Evolutionary conservation across 768 basidiomycete genomes (phyloP).

Genomic region (Termitomyces heimii): DNA sequence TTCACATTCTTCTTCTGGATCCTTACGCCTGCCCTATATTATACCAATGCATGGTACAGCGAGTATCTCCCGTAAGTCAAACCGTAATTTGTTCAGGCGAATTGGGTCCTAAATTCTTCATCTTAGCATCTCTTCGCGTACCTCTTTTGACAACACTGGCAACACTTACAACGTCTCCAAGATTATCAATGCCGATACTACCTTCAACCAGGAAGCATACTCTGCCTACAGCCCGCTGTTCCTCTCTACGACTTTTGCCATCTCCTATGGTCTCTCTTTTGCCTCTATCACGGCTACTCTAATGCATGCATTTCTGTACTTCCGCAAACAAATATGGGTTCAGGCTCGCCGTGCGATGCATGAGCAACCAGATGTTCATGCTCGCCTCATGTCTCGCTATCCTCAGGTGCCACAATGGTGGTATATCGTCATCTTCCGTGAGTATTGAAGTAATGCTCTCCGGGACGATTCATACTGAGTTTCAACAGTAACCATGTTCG

Average conservation of each 20-base stretch:
- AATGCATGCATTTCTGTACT: slow-evolving; percentile 66
- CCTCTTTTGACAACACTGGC: slow-evolving; percentile 64
- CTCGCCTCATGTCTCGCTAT: slow-evolving; percentile 74
- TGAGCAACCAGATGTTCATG: slow-evolving; percentile 84
- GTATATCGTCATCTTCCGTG: slow-evolving; percentile 64
- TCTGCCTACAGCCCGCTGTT: slow-evolving; percentile 55
- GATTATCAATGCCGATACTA: slow-evolving; percentile 48
- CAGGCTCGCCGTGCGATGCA: slow-evolving; percentile 65
- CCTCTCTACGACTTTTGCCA: slow-evolving; percentile 67
- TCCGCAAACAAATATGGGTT: slow-evolving; percentile 72
- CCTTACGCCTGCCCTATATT: slow-evolving; percentile 58
- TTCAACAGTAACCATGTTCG: slow-evolving; percentile 51
- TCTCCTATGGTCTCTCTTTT: slow-evolving; percentile 80
- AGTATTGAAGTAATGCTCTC: slow-evolving; percentile 17
- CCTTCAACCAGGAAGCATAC: slow-evolving; percentile 53
- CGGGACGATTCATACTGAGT: background rate
- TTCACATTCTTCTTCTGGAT: slow-evolving; percentile 73
- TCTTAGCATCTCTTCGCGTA: slow-evolving; percentile 49
- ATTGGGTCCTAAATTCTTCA: slow-evolving; percentile 6
- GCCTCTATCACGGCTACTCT: slow-evolving; percentile 74
- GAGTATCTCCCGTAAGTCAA: slow-evolving; percentile 47
- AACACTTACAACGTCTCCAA: slow-evolving; percentile 47
- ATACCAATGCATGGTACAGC: slow-evolving; percentile 58
- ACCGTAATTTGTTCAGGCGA: background rate
- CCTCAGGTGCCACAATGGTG: slow-evolving; percentile 81